Evolutionary conservation across 306 rosid species (phyloP).

Genomic region (Inga laurina): DNA sequence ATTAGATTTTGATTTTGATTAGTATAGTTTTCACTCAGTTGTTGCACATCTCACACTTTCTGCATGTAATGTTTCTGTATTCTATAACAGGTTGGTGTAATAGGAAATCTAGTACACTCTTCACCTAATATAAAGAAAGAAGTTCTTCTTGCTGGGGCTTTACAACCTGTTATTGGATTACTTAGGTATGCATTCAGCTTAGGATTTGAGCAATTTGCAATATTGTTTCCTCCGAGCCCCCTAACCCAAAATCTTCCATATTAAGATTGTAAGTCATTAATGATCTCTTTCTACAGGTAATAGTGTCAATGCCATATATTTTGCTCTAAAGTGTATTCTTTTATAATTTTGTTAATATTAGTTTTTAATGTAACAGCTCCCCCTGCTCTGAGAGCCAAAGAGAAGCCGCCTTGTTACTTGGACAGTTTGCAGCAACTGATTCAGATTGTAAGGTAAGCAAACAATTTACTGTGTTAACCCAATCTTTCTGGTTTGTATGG

Average conservation of each 20-base stretch:
- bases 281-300: conserved; percentile 9
- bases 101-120: conserved; percentile 96
- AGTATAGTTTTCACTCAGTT: not conserved
- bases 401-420: conserved; percentile 97
- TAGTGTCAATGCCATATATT: conserved; percentile 5
- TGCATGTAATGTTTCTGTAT: conserved; percentile 37
- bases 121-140: conserved; percentile 96
- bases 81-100: conserved; percentile 89
- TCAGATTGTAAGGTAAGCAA: conserved; percentile 88
- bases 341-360: conserved; percentile 21
- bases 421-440: conserved; percentile 99
- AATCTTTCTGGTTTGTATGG: conserved; percentile 8
- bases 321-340: not conserved
- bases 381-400: conserved; percentile 98
- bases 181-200: conserved; percentile 60
- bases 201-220: conserved; percentile 25
- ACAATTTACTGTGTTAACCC: conserved; percentile 6
- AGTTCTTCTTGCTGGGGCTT: conserved; percentile 94
- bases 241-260: not conserved
- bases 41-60: conserved; percentile 26
- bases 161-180: conserved; percentile 96
- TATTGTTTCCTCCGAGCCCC: not conserved
- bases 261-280: not conserved
- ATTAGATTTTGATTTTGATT: conserved; percentile 9
- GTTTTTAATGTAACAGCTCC: conserved; percentile 55